These are phyloP conservation scores for Neurospora sp. DNA, from an alignment of 495 filamentous ascomycete species.

Conservation along the genomic window DNA sequence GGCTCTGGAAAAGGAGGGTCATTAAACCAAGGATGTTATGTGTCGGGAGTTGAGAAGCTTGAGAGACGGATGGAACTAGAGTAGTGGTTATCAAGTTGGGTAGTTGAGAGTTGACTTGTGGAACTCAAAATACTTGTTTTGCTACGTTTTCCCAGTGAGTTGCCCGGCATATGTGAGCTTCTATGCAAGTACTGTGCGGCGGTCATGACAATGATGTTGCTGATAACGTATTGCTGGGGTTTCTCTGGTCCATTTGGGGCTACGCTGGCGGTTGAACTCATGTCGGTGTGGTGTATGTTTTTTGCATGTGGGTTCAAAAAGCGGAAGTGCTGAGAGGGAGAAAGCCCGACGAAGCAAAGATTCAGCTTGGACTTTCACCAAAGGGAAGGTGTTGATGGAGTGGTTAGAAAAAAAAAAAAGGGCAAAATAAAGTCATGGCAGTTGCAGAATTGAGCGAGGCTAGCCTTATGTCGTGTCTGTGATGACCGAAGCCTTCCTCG, in stretches of 20 bases:
- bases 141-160: neutral
- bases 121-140: neutral
- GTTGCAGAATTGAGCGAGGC: neutral
- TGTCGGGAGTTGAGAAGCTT: neutral
- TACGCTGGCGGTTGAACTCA: neutral
- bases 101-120: neutral
- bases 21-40: neutral
- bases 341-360: neutral
- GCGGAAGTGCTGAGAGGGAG: neutral
- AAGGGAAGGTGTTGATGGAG: neutral
- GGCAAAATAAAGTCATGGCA: neutral
- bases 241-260: neutral
- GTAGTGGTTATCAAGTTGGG: neutral
- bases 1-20: constrained; percentile 28
- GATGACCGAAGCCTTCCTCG: neutral
- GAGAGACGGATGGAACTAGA: neutral
- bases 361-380: neutral
- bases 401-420: neutral
- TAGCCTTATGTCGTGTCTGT: neutral
- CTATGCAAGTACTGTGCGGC: neutral
- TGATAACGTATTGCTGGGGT: neutral
- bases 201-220: neutral
- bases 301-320: neutral
- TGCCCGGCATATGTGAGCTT: neutral
- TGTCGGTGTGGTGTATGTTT: neutral